Evolutionary conservation across 1,284 basidiomycete species (phyloP).

Genomic region (Boletellus dicymbophilus): DNA sequence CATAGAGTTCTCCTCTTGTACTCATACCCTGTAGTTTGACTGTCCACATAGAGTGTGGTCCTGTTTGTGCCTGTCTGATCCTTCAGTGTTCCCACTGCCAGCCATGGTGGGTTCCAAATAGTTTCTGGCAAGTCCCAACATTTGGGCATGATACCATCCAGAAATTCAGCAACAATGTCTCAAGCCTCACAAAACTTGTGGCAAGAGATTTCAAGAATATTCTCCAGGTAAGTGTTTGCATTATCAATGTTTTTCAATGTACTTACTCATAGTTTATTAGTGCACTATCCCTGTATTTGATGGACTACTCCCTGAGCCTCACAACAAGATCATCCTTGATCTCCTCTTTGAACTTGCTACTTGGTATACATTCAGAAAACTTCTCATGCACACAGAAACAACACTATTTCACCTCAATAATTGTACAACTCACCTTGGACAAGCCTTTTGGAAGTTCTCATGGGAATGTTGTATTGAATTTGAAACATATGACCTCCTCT

Average conservation of each 20-base stretch:
- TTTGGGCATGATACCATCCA: not conserved
- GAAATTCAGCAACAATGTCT: not conserved
- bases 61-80: too few relatives aligned
- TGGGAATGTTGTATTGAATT: not conserved
- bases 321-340: not conserved
- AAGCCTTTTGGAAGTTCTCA: not conserved
- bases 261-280: not conserved
- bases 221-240: not conserved
- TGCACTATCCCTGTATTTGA: not conserved
- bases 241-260: not conserved
- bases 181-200: not conserved
- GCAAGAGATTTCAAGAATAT: not conserved
- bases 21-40: too few relatives aligned
- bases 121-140: not conserved
- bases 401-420: not conserved
- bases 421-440: not conserved
- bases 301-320: not conserved
- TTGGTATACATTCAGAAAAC: not conserved
- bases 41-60: too few relatives aligned
- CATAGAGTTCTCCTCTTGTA: too few relatives aligned
- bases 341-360: not conserved
- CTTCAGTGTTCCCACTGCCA: too few relatives aligned
- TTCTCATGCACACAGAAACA: not conserved
- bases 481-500: not conserved
- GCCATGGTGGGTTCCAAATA: too few relatives aligned